Conservation (phyloP, 2,329 filamentous ascomycete genomes). For the Shiraia bambusicola region DNA sequence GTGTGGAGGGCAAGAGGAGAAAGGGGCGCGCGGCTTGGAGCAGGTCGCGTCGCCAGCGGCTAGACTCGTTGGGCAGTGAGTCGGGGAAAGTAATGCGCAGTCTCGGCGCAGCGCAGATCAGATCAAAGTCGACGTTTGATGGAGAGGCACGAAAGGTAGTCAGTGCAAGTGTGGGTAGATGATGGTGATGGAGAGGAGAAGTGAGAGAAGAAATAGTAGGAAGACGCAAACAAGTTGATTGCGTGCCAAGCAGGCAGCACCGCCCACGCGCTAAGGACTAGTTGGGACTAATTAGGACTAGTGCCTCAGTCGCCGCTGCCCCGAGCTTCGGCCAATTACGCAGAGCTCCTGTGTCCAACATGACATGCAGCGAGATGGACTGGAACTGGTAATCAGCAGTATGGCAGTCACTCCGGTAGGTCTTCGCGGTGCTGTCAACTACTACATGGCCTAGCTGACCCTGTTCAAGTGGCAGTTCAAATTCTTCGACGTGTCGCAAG, state of each 20-base stretch:
- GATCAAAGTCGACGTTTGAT: constrained; percentile 12
- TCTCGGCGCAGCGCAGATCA: constrained; percentile 10
- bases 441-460: constrained; percentile 25
- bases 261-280: neutral
- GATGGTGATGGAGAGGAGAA: neutral
- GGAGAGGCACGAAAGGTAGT: constrained; percentile 2
- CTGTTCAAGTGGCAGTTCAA: constrained; percentile 91
- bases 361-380: constrained; percentile 12
- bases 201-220: neutral
- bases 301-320: constrained; percentile 17
- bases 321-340: constrained; percentile 20
- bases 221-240: neutral
- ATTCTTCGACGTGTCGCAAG: constrained; percentile 94
- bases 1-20: constrained; percentile 7
- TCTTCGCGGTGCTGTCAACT: neutral
- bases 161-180: constrained; percentile 1
- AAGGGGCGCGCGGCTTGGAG: constrained; percentile 21
- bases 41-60: constrained; percentile 21
- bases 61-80: constrained; percentile 10
- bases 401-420: constrained; percentile 49
- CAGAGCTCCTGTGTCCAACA: constrained; percentile 22
- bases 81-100: constrained; percentile 14
- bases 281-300: neutral
- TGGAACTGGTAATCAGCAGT: constrained; percentile 32
- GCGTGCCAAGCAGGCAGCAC: constrained; percentile 3